Percentiles rank a stretch among this genome's conserved stretches.
Evolutionary conservation across 1,284 basidiomycete species (phyloP).

Genomic region (Amylostereum chailletii): DNA sequence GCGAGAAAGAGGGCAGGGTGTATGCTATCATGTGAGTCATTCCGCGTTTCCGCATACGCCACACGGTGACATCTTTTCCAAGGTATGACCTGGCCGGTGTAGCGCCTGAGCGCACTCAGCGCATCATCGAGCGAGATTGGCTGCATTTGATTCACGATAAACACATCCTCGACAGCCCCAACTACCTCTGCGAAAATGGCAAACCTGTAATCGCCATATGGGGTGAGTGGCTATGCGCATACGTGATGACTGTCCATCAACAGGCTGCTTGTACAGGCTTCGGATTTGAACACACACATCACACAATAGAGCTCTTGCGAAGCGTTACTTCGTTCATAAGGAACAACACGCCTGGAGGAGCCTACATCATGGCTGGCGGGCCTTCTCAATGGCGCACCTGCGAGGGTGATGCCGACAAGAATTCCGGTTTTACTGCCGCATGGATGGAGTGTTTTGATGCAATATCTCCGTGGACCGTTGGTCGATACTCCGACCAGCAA

Average conservation of each 20-base stretch:
- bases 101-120: conserved; percentile 46
- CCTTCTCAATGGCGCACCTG: conserved; percentile 66
- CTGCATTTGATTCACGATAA: conserved; percentile 52
- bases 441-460: conserved; percentile 70
- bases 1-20: conserved; percentile 67
- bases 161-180: conserved; percentile 57
- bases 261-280: conserved; percentile 33
- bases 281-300: conserved; percentile 53
- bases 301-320: conserved; percentile 51
- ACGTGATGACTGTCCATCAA: neutral
- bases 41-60: neutral
- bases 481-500: conserved; percentile 46
- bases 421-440: conserved; percentile 52
- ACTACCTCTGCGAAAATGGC: conserved; percentile 58
- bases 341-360: conserved; percentile 55
- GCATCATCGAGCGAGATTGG: conserved; percentile 60
- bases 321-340: conserved; percentile 47
- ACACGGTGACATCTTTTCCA: conserved; percentile 4
- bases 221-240: conserved; percentile 31
- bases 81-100: conserved; percentile 76
- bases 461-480: conserved; percentile 71
- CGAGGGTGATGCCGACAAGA: conserved; percentile 52
- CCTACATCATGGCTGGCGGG: conserved; percentile 60
- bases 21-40: conserved; percentile 67
- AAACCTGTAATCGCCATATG: conserved; percentile 62